Evolutionary conservation across 139 green algal species (phyloP).

Genomic region (Bryopsis sp.): DNA sequence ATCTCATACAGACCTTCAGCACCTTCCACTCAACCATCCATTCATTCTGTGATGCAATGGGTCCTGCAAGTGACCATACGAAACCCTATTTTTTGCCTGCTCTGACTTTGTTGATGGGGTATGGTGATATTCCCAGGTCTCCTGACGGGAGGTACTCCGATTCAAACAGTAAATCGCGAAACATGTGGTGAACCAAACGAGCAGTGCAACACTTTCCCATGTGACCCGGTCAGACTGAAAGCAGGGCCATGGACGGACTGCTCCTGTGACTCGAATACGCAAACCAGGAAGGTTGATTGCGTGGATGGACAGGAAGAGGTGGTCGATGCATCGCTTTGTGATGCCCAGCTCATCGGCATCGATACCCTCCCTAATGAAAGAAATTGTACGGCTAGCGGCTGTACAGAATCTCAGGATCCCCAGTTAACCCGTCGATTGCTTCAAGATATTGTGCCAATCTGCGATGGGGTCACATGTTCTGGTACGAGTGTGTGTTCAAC

Average conservation of each 20-base stretch:
- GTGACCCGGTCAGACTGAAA: neutral
- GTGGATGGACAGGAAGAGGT: neutral
- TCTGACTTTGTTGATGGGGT: no score
- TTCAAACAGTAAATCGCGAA: no score
- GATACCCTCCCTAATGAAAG: neutral
- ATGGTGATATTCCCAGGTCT: no score
- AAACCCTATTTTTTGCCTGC: no score
- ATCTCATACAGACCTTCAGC: no score
- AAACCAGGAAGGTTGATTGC: neutral
- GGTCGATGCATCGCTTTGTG: neutral
- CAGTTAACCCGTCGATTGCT: neutral
- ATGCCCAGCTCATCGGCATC: neutral
- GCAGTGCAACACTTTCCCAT: neutral
- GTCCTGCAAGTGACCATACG: no score
- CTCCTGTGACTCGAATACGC: neutral
- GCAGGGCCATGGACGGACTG: neutral
- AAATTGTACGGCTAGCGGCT: neutral
- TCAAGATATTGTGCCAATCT: neutral
- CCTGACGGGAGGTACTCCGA: no score
- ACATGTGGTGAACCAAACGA: no score
- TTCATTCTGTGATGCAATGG: no score
- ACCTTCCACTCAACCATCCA: no score
- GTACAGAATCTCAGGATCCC: neutral
- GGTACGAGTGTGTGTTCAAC: no score
- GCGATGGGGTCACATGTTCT: slow-evolving; percentile 1